Percentiles rank a stretch among this genome's conserved stretches.
These are phyloP conservation scores for Amanita polypyramis DNA, from an alignment of 768 basidiomycete species.

Conservation along the genomic window DNA sequence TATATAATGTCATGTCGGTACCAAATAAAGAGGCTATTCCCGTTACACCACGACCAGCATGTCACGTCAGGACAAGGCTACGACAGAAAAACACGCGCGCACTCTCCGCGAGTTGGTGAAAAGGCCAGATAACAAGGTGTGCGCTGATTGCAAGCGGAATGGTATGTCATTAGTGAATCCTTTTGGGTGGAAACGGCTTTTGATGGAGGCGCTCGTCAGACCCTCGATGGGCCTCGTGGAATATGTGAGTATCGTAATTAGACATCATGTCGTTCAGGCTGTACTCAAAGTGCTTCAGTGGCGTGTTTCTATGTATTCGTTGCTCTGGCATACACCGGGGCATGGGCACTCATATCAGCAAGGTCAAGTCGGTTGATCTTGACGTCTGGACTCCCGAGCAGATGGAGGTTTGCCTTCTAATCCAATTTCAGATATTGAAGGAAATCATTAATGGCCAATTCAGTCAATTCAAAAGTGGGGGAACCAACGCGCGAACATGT, in stretches of 20 bases:
- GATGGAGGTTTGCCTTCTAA: constrained; percentile 59
- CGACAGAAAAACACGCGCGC: constrained; percentile 68
- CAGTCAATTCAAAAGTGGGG: constrained; percentile 92
- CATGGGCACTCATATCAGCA: constrained; percentile 97
- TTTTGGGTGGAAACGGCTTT: constrained; percentile 1
- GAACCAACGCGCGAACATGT: constrained; percentile 82
- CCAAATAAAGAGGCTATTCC: background rate
- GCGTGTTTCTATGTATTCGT: constrained; percentile 91
- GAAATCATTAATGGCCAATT: background rate
- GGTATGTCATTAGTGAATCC: constrained; percentile 36
- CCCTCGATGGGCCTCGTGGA: constrained; percentile 98
- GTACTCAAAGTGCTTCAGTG: constrained; percentile 33
- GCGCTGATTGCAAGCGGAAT: constrained; percentile 95
- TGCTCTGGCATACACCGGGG: constrained; percentile 96
- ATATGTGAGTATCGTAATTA: constrained; percentile 45
- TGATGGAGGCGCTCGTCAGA: constrained; percentile 35
- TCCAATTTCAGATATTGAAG: background rate
- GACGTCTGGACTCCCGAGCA: constrained; percentile 98
- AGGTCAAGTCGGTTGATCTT: constrained; percentile 94
- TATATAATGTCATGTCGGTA: background rate
- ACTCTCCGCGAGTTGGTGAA: constrained; percentile 84
- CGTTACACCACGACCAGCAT: constrained; percentile 17
- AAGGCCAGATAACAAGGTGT: constrained; percentile 83
- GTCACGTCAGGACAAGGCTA: constrained; percentile 72
- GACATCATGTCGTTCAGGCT: background rate